A percentile compares a stretch with the other conserved stretches of the same genome.
These are phyloP conservation scores for Orbilia oligospora DNA, from an alignment of 2,329 filamentous ascomycete genomes.

Conservation along the genomic window DNA sequence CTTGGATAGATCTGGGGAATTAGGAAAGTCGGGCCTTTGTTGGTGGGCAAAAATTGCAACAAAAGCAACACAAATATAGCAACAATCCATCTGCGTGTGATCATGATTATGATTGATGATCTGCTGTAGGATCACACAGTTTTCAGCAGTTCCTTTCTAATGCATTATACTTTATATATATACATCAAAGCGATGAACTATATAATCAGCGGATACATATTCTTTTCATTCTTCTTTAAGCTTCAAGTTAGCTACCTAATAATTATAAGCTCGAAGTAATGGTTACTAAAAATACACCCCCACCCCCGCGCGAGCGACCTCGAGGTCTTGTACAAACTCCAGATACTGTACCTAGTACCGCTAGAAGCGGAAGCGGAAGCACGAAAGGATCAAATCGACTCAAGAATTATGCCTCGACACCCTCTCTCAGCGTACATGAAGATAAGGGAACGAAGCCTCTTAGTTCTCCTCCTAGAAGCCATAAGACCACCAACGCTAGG, in stretches of 20 bases:
- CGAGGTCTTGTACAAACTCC: not conserved
- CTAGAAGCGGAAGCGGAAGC: too few species aligned
- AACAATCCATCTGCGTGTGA: too few species aligned
- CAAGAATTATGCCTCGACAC: not conserved
- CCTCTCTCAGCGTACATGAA: not conserved
- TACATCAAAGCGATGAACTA: too few species aligned
- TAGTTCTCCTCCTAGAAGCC: not conserved
- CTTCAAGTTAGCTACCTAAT: not conserved
- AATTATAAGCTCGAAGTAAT: not conserved
- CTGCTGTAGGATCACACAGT: not conserved
- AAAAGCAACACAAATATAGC: not conserved
- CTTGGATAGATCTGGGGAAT: slow-evolving; percentile 3
- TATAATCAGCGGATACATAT: too few species aligned
- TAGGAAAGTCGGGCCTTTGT: slow-evolving; percentile 7
- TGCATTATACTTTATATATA: too few species aligned
- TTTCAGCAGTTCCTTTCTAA: not conserved
- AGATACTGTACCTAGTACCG: not conserved
- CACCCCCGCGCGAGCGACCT: not conserved
- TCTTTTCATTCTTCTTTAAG: not conserved
- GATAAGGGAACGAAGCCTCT: not conserved
- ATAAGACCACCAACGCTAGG: not conserved
- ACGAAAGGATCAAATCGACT: not conserved
- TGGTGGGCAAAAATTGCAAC: slow-evolving; percentile 17
- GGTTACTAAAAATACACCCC: not conserved
- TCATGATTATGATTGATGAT: too few species aligned